Conservation (phyloP, 1,139 yeast species). For the Saccharomyces hybrid region DNA sequence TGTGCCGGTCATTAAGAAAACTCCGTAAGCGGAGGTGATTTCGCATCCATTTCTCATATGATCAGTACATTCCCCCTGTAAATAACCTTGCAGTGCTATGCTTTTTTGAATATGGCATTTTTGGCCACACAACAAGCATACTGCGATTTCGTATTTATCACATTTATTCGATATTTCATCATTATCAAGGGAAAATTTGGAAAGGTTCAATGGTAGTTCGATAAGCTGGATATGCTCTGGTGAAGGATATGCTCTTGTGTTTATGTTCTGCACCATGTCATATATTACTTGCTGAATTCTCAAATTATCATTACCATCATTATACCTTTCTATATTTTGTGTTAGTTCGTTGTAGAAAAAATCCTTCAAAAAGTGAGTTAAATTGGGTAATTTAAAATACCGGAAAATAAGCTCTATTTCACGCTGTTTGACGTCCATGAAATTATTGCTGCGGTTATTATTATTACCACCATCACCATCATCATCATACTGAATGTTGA, state of each 20-base stretch:
- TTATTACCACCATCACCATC: slow-evolving; percentile 35
- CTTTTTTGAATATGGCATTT: slow-evolving; percentile 58
- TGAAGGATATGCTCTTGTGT: slow-evolving; percentile 27
- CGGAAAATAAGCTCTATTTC: slow-evolving; percentile 55
- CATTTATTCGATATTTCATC: slow-evolving; percentile 4
- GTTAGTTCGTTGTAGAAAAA: slow-evolving; percentile 7
- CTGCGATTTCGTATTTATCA: slow-evolving; percentile 59
- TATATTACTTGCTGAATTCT: neutral
- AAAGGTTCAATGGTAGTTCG: slow-evolving; percentile 59
- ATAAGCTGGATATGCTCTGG: slow-evolving; percentile 56
- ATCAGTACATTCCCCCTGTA: slow-evolving; percentile 60
- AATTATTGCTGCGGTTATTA: slow-evolving; percentile 24
- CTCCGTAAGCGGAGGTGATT: slow-evolving; percentile 54
- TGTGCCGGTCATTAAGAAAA: slow-evolving; percentile 71
- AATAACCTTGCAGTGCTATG: slow-evolving; percentile 35
- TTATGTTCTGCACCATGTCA: neutral
- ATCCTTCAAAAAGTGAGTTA: slow-evolving; percentile 29
- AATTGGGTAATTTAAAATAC: slow-evolving; percentile 45
- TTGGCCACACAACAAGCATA: slow-evolving; percentile 77
- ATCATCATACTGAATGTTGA: slow-evolving; percentile 49
- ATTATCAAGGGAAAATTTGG: slow-evolving; percentile 47
- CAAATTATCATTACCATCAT: neutral
- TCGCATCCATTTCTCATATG: slow-evolving; percentile 57
- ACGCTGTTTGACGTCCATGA: neutral
- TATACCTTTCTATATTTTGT: neutral